A percentile compares a stretch with the other conserved stretches of the same genome.
phyloP scores from a whole-genome alignment of 106 monocot species.

The Dioscorea zingiberensis region DNA sequence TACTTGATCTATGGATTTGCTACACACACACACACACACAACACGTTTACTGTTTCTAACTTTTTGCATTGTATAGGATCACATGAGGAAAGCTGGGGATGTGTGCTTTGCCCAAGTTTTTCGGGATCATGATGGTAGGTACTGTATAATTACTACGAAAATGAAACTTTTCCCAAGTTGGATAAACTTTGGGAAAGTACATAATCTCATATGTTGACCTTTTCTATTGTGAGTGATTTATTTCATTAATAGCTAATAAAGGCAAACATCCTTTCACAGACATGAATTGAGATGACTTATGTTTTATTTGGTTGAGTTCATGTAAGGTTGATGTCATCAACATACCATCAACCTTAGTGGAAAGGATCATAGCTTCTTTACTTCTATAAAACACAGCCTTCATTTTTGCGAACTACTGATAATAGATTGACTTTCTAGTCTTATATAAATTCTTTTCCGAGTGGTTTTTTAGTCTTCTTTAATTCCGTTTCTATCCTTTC shows the following conservation, averaged over 20 bases:
- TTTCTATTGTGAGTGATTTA: neutral
- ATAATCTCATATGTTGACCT: neutral
- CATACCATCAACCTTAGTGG: no score
- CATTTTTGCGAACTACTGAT: no score
- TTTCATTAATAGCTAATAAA: no score
- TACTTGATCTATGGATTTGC: neutral
- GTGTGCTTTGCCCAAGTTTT: slow-evolving; percentile 76
- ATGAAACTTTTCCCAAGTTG: neutral
- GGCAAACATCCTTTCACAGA: neutral
- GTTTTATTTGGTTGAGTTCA: neutral
- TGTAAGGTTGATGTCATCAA: no score
- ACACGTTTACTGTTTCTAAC: neutral
- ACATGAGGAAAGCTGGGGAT: slow-evolving; percentile 81
- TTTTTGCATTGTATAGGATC: slow-evolving; percentile 34
- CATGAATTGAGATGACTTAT: neutral
- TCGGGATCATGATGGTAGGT: slow-evolving; percentile 57
- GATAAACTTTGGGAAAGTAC: neutral
- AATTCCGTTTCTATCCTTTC: neutral
- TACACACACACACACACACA: no score
- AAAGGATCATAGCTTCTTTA: no score
- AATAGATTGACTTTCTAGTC: no score
- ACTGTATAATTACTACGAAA: neutral
- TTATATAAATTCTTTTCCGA: no score
- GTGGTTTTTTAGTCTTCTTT: no score
- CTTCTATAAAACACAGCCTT: no score